Evolutionary conservation across 2,329 filamentous ascomycete species (phyloP), one percentile per base, ranked within the genome.

Genomic region (Elsinoe arachidis): DNA sequence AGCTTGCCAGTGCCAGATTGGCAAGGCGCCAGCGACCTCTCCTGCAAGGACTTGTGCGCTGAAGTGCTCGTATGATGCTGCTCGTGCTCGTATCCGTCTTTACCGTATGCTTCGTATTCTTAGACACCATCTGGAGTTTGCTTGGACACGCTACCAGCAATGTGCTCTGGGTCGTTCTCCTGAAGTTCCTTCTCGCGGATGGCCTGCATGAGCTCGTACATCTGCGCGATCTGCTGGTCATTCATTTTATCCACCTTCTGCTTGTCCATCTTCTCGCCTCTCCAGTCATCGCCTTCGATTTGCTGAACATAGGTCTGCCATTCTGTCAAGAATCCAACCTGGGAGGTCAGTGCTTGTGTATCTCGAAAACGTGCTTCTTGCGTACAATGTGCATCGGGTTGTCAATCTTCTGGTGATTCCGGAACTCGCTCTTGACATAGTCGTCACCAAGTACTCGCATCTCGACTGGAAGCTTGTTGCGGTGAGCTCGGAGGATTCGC

Each of bases 301-400:
- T 90, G 85, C 70, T 99, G 92, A 1, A 90, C 91, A 68, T 97
- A 99, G 55, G 89, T 75, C 72, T 99, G 93, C 92, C 92, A 99
- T 72, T 97, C 91, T 0, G 88, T 92, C 64, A 99, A 78, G 71
- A 99, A 99, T 1, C 92, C 93, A 65, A 97, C 90, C 90, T 95
- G 63, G 12, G 38, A 34, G 3, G 19, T 19, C 14, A 23, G 12
- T 37, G 14, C 39, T 33, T 15, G 43, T 21, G 14, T 14, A 15
- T 10, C 41, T 14, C 43, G 23, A 23, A 39, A 17, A n/a, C n/a
- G 12, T 39, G 37, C 15, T 39, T 4, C n/a, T 61, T 30, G 26
- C 26, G 26, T 78, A 95, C 90, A 73, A 99, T 83, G 69, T 97
- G 92, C 23, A 89, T 82, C 0, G 93, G 91, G 67, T 97, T 97